Conservation (phyloP, 2,329 filamentous ascomycete genomes). For the Camptophora hylomeconis region DNA sequence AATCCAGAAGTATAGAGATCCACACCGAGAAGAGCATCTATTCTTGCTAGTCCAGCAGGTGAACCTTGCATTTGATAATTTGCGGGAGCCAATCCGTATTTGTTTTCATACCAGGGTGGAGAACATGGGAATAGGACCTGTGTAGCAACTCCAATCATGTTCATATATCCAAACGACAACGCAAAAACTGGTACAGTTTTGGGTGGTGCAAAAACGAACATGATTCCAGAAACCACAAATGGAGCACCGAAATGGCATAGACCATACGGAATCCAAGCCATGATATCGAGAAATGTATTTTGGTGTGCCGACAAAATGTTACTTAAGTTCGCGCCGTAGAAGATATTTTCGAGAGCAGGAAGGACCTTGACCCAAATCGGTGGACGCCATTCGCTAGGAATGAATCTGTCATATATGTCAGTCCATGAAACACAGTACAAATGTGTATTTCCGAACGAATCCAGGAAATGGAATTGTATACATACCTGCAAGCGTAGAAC, state of each 20-base stretch:
- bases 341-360: conserved; percentile 86
- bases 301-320: conserved; percentile 91
- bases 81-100: conserved; percentile 78
- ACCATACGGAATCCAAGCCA: conserved; percentile 90
- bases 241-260: conserved; percentile 82
- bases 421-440: conserved; percentile 1
- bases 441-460: no score
- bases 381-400: conserved; percentile 74
- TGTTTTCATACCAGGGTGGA: conserved; percentile 92
- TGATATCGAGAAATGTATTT: conserved; percentile 65
- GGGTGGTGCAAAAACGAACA: conserved; percentile 83
- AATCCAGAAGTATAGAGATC: conserved; percentile 91
- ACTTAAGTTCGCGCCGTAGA: conserved; percentile 90
- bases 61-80: conserved; percentile 86
- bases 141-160: conserved; percentile 72
- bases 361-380: conserved; percentile 93
- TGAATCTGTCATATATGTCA: conserved; percentile 49
- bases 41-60: conserved; percentile 74
- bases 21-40: conserved; percentile 80
- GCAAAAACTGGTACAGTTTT: conserved; percentile 76
- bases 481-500: conserved; percentile 88
- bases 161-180: conserved; percentile 83
- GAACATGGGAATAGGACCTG: conserved; percentile 88
- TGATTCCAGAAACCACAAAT: conserved; percentile 59
- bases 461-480: no score